Conservation (phyloP, 2,329 filamentous ascomycete species). For the Colletotrichum liriopes region DNA sequence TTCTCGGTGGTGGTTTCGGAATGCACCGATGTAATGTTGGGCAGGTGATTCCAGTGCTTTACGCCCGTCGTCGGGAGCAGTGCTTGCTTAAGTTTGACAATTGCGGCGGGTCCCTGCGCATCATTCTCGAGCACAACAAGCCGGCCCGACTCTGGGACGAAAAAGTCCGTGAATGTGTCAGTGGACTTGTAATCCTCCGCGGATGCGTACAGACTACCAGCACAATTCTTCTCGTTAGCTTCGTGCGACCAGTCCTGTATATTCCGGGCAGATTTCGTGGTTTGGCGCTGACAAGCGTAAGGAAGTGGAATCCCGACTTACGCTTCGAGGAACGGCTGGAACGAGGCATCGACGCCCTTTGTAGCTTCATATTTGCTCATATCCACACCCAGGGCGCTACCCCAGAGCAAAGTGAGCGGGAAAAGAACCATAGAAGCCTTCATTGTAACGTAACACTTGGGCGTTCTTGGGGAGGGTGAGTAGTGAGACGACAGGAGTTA, state of each 20-base stretch:
- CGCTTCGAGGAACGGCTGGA: conserved; percentile 30
- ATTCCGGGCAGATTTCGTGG: background rate
- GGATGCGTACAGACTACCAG: conserved; percentile 22
- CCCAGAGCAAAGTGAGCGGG: conserved; percentile 18
- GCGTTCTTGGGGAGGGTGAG: background rate
- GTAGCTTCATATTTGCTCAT: conserved; percentile 21
- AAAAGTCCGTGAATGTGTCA: conserved; percentile 35
- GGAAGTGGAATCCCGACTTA: background rate
- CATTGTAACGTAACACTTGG: background rate
- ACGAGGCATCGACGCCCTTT: conserved; percentile 14
- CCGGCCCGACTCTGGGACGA: conserved; percentile 21
- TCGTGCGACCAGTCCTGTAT: no score
- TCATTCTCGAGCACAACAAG: conserved; percentile 26
- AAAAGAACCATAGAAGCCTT: conserved; percentile 14
- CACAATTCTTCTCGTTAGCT: background rate
- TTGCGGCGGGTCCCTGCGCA: conserved; percentile 6
- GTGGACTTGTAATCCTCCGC: conserved; percentile 27
- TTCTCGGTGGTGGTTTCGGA: conserved; percentile 24
- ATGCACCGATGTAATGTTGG: conserved; percentile 27
- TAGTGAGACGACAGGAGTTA: background rate
- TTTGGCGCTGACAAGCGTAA: background rate
- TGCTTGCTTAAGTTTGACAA: conserved; percentile 26
- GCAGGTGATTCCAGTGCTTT: conserved; percentile 36
- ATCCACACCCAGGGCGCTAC: conserved; percentile 21
- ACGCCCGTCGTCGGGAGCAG: conserved; percentile 26